A percentile compares a stretch with the other conserved stretches of the same genome.
phyloP scores from a whole-genome alignment of 1,284 basidiomycete species.

The Ceratobasidium sp. region DNA sequence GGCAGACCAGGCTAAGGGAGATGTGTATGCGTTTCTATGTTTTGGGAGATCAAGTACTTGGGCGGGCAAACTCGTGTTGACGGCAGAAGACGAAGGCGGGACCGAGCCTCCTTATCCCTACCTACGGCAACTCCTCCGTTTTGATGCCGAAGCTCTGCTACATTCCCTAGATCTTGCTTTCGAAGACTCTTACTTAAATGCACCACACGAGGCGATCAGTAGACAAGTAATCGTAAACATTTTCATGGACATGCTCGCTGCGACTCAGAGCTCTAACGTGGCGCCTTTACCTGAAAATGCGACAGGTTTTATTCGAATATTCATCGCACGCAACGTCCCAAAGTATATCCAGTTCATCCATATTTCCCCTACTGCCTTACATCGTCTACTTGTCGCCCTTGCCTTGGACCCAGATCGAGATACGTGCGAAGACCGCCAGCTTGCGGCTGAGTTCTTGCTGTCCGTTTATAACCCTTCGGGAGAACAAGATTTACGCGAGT shows the following conservation, averaged over 20 bases:
- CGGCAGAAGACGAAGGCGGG: slow-evolving; percentile 77
- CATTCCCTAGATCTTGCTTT: slow-evolving; percentile 96
- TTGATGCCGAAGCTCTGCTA: slow-evolving; percentile 95
- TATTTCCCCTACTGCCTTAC: slow-evolving; percentile 76
- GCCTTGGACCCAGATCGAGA: slow-evolving; percentile 78
- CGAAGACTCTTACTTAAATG: slow-evolving; percentile 93
- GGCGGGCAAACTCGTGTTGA: slow-evolving; percentile 85
- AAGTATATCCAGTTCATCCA: slow-evolving; percentile 95
- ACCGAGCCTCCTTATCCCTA: slow-evolving; percentile 91
- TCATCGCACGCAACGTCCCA: slow-evolving; percentile 95
- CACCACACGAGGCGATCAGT: slow-evolving; percentile 74
- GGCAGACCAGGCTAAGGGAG: slow-evolving; percentile 75
- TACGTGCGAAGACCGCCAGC: slow-evolving; percentile 93
- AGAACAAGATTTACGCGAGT: slow-evolving; percentile 72
- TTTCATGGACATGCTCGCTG: slow-evolving; percentile 81
- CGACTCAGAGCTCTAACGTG: slow-evolving; percentile 54
- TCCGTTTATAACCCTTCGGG: slow-evolving; percentile 91
- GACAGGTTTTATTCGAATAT: slow-evolving; percentile 91
- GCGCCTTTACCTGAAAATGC: slow-evolving; percentile 69
- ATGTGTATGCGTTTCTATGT: slow-evolving; percentile 87
- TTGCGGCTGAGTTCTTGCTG: slow-evolving; percentile 95
- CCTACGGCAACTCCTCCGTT: slow-evolving; percentile 83
- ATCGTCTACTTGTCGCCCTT: slow-evolving; percentile 83
- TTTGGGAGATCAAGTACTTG: slow-evolving; percentile 84
- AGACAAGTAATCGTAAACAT: slow-evolving; percentile 90